These are phyloP conservation scores for Eryngium alpinum DNA, from an alignment of 140 eudicot species.

Conservation along the genomic window DNA sequence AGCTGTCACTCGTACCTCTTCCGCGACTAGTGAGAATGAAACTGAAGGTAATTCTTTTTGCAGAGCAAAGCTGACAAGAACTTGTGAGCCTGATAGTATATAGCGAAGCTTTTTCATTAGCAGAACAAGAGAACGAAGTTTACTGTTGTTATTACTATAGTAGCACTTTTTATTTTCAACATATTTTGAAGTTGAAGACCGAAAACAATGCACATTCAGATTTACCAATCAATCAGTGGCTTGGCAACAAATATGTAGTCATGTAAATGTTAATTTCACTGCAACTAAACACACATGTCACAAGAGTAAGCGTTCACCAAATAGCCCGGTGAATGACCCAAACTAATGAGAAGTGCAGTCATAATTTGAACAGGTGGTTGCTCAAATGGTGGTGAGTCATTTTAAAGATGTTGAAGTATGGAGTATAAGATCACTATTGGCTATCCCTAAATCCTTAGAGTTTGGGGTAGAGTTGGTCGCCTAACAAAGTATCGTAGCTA, in stretches of 20 bases:
- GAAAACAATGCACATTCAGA: background rate
- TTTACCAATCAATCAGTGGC: background rate
- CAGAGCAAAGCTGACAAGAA: conserved; percentile 76
- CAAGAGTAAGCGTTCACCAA: too few species aligned
- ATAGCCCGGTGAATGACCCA: background rate
- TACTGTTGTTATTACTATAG: too few species aligned
- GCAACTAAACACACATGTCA: too few species aligned
- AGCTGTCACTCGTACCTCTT: conserved; percentile 47
- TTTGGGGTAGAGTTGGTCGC: too few species aligned
- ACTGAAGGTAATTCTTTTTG: conserved; percentile 64
- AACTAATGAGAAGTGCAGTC: background rate
- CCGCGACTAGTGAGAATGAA: conserved; percentile 86
- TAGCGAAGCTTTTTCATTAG: background rate
- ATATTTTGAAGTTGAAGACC: background rate
- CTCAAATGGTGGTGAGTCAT: too few species aligned
- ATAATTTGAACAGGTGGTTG: background rate
- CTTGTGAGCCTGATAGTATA: conserved; percentile 68
- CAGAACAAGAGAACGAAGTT: too few species aligned
- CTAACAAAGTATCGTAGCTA: too few species aligned
- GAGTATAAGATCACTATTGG: too few species aligned
- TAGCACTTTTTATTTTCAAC: background rate
- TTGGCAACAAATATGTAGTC: background rate
- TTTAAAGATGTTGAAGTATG: too few species aligned
- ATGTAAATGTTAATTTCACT: too few species aligned
- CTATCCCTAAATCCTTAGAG: too few species aligned